Evolutionary conservation across 1,139 yeast genomes (phyloP), one percentile per base, ranked within the genome.

Genomic region (Saccharomyces hybrid): DNA sequence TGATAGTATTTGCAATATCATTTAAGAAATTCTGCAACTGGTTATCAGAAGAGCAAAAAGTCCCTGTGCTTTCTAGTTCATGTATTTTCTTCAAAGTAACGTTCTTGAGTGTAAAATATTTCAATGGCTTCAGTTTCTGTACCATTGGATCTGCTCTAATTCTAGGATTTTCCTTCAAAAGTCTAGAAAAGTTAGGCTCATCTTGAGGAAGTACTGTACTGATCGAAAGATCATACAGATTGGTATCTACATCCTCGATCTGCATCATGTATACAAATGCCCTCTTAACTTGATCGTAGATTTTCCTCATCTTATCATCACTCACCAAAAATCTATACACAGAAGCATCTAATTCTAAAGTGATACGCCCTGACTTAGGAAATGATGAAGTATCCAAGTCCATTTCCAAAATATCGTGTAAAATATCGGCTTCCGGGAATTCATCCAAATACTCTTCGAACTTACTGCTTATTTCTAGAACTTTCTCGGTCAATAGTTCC

Each of bases 1-100:
- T 83, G 62, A 93, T 89, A 61, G 95, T 97, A 52, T 79, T 73
- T 0, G 96, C 96, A 58, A 93, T 86, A 58, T 87, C 89, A 66
- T 90, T 90, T 56, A 93, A 73, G 27, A 93, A 69, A 26, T 79
- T 84, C 67, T 93, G 99, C 69, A 85, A 89, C 38, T 60, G 57
- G 31, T 87, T 83, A 66, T 88, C 82, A 23, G 77, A 74, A 55
- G 96, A 78, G 2, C 86, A 75, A 11, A 90, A 78, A 51, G 78
- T 73, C 2, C 91, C 93, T 68, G 81, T 73, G 1, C 79, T 70
- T 67, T 91, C 98, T 53, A 93, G 74, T 62, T 89, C 88, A 54
- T 90, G 75, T 2, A 93, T 78, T 52, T 85, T 80, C 62, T 87
- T 93, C 51, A 95, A 73, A 0, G 96, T 86, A 65, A 81, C 74